phyloP scores from a whole-genome alignment of 805 yeast genomes.

The Candida morakotiae region DNA sequence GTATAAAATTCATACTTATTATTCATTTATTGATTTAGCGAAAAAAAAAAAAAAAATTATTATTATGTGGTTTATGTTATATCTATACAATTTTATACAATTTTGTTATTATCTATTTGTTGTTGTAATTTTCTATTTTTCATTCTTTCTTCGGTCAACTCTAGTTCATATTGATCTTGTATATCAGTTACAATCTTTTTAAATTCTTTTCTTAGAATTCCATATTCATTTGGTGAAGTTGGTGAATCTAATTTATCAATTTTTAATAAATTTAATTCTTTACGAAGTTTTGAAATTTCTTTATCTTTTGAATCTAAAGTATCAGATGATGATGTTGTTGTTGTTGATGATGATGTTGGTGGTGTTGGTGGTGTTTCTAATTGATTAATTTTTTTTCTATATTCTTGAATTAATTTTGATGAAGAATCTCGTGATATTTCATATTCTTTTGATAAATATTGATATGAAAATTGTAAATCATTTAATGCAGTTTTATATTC shows the following conservation, averaged over 20 bases:
- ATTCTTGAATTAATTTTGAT: constrained; percentile 47
- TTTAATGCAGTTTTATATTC: constrained; percentile 56
- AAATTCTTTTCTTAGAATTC: constrained; percentile 62
- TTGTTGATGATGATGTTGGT: no score
- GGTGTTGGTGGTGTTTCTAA: constrained; percentile 30
- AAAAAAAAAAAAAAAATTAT: background rate
- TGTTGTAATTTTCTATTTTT: constrained; percentile 41
- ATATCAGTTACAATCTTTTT: constrained; percentile 59
- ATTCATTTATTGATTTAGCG: background rate
- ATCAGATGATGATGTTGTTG: no score
- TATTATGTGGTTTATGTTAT: no score
- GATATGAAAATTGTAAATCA: constrained; percentile 70
- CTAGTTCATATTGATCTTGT: constrained; percentile 57
- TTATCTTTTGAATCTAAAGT: constrained; percentile 24
- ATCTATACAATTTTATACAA: background rate
- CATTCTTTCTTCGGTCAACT: constrained; percentile 53
- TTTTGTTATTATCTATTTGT: constrained; percentile 11
- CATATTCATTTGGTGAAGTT: constrained; percentile 14
- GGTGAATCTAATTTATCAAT: constrained; percentile 33
- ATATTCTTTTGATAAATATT: constrained; percentile 61
- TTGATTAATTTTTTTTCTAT: constrained; percentile 45
- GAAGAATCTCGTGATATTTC: constrained; percentile 62
- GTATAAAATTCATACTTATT: constrained; percentile 12
- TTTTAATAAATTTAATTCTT: constrained; percentile 40
- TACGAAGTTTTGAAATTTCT: constrained; percentile 41